Evolutionary conservation across 805 yeast genomes (phyloP).

Genomic region (Metschnikowia proteae): DNA sequence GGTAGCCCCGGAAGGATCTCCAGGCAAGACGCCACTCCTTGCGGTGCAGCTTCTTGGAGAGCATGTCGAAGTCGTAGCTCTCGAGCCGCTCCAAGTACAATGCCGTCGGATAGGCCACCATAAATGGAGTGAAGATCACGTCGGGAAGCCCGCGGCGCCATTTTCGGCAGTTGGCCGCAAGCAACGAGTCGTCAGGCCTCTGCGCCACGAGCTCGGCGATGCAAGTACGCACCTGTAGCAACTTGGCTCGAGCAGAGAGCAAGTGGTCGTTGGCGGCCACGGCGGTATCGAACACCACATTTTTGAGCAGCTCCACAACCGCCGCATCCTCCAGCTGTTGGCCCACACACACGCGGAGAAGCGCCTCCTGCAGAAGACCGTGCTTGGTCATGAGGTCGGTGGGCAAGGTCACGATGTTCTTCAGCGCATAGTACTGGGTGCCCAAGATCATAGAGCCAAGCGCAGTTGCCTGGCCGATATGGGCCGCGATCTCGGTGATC

Average conservation of each 20-base stretch:
- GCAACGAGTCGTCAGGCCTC: constrained; percentile 23
- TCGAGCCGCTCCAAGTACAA: constrained; percentile 61
- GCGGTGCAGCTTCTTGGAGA: constrained; percentile 39
- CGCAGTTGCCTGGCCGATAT: constrained; percentile 78
- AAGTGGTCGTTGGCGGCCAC: constrained; percentile 78
- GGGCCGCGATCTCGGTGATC: constrained; percentile 65
- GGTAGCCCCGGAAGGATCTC: constrained; percentile 50
- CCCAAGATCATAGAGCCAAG: constrained; percentile 63
- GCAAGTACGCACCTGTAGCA: constrained; percentile 35
- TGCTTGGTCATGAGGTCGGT: constrained; percentile 51
- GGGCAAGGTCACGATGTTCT: constrained; percentile 58
- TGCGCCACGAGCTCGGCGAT: constrained; percentile 29
- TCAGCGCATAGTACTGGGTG: constrained; percentile 51
- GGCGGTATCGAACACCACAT: constrained; percentile 66
- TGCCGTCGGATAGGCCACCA: constrained; percentile 63
- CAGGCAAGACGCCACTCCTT: constrained; percentile 68
- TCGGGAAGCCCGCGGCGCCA: constrained; percentile 56
- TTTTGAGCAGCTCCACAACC: constrained; percentile 41
- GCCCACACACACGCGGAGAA: constrained; percentile 48
- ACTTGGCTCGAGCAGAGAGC: constrained; percentile 59
- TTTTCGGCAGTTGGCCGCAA: constrained; percentile 22
- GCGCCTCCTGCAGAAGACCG: constrained; percentile 59
- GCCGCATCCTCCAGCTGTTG: constrained; percentile 30
- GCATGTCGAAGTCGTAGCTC: constrained; percentile 59
- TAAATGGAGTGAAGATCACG: constrained; percentile 60